Evolutionary conservation across 2,329 filamentous ascomycete genomes (phyloP).

Genomic region (Fusarium anguioides): DNA sequence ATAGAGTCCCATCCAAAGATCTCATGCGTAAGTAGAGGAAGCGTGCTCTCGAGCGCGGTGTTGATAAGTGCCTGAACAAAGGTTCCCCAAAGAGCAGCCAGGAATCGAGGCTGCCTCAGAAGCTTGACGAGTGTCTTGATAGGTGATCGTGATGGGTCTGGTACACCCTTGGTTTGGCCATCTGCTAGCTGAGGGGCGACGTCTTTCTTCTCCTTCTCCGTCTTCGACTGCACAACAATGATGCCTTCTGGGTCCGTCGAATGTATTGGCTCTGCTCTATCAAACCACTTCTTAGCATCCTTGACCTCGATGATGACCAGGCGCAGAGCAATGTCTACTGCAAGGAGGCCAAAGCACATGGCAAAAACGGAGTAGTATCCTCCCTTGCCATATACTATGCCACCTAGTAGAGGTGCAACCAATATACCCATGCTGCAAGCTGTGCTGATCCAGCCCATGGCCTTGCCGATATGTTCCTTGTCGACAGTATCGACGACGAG

Average conservation of each 20-base stretch:
- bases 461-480: slow-evolving; percentile 46
- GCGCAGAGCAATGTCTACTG: slow-evolving; percentile 49
- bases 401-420: slow-evolving; percentile 49
- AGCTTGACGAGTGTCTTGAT: slow-evolving; percentile 42
- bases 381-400: slow-evolving; percentile 48
- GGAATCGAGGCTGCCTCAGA: slow-evolving; percentile 48
- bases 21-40: slow-evolving; percentile 48
- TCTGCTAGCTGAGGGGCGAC: not conserved
- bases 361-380: slow-evolving; percentile 51
- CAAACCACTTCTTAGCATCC: slow-evolving; percentile 47
- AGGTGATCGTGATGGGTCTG: slow-evolving; percentile 19
- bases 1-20: slow-evolving; percentile 50
- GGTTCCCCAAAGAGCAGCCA: slow-evolving; percentile 50
- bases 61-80: slow-evolving; percentile 49
- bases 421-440: slow-evolving; percentile 50
- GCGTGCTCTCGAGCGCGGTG: slow-evolving; percentile 50
- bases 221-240: not conserved
- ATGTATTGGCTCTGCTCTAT: not conserved
- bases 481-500: slow-evolving; percentile 52
- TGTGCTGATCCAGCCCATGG: slow-evolving; percentile 51
- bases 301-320: slow-evolving; percentile 50
- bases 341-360: slow-evolving; percentile 52
- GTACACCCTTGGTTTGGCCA: slow-evolving; percentile 5
- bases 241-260: slow-evolving; percentile 2
- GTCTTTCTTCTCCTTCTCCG: not conserved